phyloP scores from a whole-genome alignment of 2,329 filamentous ascomycete genomes.

The Diaporthe sp. region DNA sequence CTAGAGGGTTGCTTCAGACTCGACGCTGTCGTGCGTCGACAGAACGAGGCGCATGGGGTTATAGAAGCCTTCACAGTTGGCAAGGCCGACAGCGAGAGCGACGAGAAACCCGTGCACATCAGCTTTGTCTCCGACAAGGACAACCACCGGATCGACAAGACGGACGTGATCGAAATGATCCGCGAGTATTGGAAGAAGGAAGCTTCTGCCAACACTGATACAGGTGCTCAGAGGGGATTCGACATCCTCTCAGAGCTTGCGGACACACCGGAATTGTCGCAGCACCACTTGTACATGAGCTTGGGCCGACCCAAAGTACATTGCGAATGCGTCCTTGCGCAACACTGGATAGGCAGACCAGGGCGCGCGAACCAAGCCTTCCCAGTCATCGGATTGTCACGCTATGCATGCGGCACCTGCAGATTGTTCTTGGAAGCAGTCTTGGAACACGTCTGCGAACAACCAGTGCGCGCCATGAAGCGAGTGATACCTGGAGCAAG shows the following conservation, averaged over 20 bases:
- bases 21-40: not conserved
- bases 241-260: not conserved
- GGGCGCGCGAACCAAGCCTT: not conserved
- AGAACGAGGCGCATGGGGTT: not conserved
- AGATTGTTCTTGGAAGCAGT: not conserved
- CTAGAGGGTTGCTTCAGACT: not conserved
- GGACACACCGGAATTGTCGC: not conserved
- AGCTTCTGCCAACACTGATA: not conserved
- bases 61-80: not conserved
- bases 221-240: not conserved
- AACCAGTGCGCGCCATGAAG: not conserved
- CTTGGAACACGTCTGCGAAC: not conserved
- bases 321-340: conserved; percentile 1
- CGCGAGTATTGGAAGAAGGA: not conserved
- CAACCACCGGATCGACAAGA: not conserved
- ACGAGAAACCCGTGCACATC: not conserved
- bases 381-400: not conserved
- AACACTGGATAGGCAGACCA: not conserved
- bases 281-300: not conserved
- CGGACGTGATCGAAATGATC: not conserved
- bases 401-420: not conserved
- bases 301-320: not conserved
- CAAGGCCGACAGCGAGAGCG: not conserved
- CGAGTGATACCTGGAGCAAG: not conserved
- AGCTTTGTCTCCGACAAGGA: not conserved